Conservation (phyloP, 2,329 filamentous ascomycete genomes). For the Aureobasidium sp. region DNA sequence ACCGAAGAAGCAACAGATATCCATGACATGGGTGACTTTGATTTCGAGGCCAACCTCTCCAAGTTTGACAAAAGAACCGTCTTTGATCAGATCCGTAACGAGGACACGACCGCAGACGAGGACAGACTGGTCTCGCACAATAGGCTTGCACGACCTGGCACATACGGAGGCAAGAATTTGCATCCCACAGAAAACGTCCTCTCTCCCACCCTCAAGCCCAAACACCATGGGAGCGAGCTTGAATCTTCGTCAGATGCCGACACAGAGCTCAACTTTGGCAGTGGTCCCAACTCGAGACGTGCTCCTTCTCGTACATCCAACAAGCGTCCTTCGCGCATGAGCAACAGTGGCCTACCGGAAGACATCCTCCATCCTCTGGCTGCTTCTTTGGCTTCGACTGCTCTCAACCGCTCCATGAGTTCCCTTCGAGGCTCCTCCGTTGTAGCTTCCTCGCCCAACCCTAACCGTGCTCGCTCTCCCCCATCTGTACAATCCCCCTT, state of each 20-base stretch:
- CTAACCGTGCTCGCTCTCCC: slow-evolving; percentile 27
- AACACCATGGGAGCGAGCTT: slow-evolving; percentile 24
- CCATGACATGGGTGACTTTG: slow-evolving; percentile 88
- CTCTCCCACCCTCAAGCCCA: slow-evolving; percentile 42
- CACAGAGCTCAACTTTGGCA: slow-evolving; percentile 29
- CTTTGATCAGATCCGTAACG: slow-evolving; percentile 85
- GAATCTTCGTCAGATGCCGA: slow-evolving; percentile 30
- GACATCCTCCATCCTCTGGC: slow-evolving; percentile 27
- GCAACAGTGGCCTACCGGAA: slow-evolving; percentile 34
- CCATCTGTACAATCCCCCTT: slow-evolving; percentile 23
- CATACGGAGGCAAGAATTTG: slow-evolving; percentile 70
- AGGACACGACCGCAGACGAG: slow-evolving; percentile 82
- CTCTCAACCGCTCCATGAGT: slow-evolving; percentile 29
- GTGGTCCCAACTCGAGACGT: slow-evolving; percentile 28
- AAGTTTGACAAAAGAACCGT: slow-evolving; percentile 92
- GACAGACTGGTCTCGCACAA: slow-evolving; percentile 90
- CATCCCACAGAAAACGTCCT: slow-evolving; percentile 91
- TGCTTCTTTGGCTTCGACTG: slow-evolving; percentile 24
- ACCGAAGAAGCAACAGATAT: slow-evolving; percentile 95
- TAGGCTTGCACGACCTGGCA: slow-evolving; percentile 48
- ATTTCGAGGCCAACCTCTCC: slow-evolving; percentile 81
- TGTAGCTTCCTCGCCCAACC: slow-evolving; percentile 23
- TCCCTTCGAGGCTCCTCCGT: slow-evolving; percentile 28
- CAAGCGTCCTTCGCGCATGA: slow-evolving; percentile 28
- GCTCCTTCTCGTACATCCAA: slow-evolving; percentile 34